phyloP scores from a whole-genome alignment of 345 rosid species.

The Pugionium cornutum region DNA sequence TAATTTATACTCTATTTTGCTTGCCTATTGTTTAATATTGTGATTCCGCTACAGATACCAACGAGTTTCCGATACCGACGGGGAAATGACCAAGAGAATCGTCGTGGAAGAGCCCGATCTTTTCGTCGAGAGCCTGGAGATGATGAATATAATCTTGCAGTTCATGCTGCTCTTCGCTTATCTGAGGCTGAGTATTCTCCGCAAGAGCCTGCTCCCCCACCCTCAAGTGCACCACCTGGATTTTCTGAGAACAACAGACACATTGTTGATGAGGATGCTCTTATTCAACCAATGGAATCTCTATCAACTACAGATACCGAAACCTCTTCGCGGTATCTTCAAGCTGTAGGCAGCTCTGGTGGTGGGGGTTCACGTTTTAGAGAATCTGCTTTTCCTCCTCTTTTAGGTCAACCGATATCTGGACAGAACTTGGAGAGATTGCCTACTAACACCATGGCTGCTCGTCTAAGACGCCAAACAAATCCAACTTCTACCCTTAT shows the following conservation, averaged over 20 bases:
- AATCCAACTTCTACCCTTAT: constrained; percentile 40
- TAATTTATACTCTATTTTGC: background rate
- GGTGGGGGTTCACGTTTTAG: constrained; percentile 51
- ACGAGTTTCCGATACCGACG: constrained; percentile 79
- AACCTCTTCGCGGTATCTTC: constrained; percentile 64
- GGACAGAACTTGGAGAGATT: constrained; percentile 51
- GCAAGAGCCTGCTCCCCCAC: constrained; percentile 43
- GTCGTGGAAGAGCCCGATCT: constrained; percentile 71
- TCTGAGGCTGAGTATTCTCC: constrained; percentile 38
- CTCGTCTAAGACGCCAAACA: constrained; percentile 55
- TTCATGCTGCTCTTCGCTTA: constrained; percentile 39
- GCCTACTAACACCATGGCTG: constrained; percentile 66
- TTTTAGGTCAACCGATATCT: constrained; percentile 52
- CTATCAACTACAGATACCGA: constrained; percentile 32
- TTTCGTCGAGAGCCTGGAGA: constrained; percentile 71
- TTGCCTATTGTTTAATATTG: constrained; percentile 19
- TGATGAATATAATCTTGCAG: constrained; percentile 37
- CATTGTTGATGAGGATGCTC: constrained; percentile 51
- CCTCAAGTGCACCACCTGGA: constrained; percentile 48
- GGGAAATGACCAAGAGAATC: constrained; percentile 51
- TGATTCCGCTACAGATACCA: constrained; percentile 59
- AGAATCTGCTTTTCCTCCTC: constrained; percentile 94
- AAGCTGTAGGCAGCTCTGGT: constrained; percentile 72
- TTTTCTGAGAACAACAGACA: constrained; percentile 43
- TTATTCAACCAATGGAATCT: constrained; percentile 54